A percentile compares a stretch with the other conserved stretches of the same genome.
Conservation (phyloP, 176 grass and related monocot species). For the Triticum aestivum region IWGSC_CS_RefSeq_v2.1 NC_057801.1:599797236-599797735, state of each 20-base stretch:
- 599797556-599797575: constrained; percentile 87
- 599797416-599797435: constrained; percentile 79
- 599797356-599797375: constrained; percentile 86
- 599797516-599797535: constrained; percentile 68
- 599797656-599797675: constrained; percentile 82
- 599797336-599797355: constrained; percentile 72
- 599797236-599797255: constrained; percentile 31
- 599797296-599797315: constrained; percentile 81
- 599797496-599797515: constrained; percentile 90
- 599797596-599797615: constrained; percentile 65
- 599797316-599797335: constrained; percentile 69
- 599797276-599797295: constrained; percentile 74
- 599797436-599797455: constrained; percentile 77
- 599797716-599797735: background rate
- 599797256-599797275: constrained; percentile 52
- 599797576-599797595: constrained; percentile 76
- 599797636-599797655: constrained; percentile 57
- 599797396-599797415: constrained; percentile 94
- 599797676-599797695: constrained; percentile 75
- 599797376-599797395: constrained; percentile 90
- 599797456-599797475: constrained; percentile 97
- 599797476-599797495: constrained; percentile 99
- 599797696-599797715: constrained; percentile 6
- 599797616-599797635: constrained; percentile 86
- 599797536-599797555: constrained; percentile 89